phyloP scores from a whole-genome alignment of 148 eudicot species.

The Linanthus parryae region DNA sequence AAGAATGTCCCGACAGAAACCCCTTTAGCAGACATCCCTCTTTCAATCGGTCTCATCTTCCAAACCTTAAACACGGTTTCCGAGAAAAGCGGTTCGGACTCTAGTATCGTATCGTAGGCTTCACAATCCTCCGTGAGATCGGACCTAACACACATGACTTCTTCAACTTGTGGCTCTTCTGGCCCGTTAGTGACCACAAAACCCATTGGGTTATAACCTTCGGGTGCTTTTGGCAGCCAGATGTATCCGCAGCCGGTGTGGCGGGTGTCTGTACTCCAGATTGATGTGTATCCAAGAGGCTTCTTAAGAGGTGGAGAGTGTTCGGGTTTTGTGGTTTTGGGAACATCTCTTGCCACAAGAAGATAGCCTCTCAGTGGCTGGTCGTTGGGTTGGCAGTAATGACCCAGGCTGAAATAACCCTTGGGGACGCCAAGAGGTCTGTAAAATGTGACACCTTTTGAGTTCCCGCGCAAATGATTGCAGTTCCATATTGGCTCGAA shows the following conservation, averaged over 20 bases:
- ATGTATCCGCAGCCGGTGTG: slow-evolving; percentile 41
- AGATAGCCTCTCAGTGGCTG: slow-evolving; percentile 56
- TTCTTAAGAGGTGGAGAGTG: slow-evolving; percentile 48
- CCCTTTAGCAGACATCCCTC: slow-evolving; percentile 64
- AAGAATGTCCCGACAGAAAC: slow-evolving; percentile 85
- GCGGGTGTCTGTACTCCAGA: slow-evolving; percentile 50
- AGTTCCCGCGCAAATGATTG: slow-evolving; percentile 31
- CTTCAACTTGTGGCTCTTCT: slow-evolving; percentile 57
- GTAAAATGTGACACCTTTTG: slow-evolving; percentile 63
- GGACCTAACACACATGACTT: slow-evolving; percentile 65
- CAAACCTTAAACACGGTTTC: slow-evolving; percentile 42
- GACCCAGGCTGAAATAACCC: slow-evolving; percentile 67
- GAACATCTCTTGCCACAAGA: slow-evolving; percentile 57
- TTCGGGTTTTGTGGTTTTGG: slow-evolving; percentile 3
- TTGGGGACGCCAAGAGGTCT: slow-evolving; percentile 58
- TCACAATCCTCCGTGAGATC: slow-evolving; percentile 73
- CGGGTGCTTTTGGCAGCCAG: slow-evolving; percentile 74
- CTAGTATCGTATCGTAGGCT: slow-evolving; percentile 44
- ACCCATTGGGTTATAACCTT: slow-evolving; percentile 69
- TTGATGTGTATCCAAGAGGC: slow-evolving; percentile 56
- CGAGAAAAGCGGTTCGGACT: slow-evolving; percentile 20
- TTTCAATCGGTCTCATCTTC: slow-evolving; percentile 61
- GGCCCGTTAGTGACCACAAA: slow-evolving; percentile 55
- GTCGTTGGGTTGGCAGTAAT: slow-evolving; percentile 69
- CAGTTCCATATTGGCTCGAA: slow-evolving; percentile 56